Percentiles rank a stretch among this genome's conserved stretches.
phyloP scores from a whole-genome alignment of 2,329 filamentous ascomycete species.

The Didymella segeticola region DNA sequence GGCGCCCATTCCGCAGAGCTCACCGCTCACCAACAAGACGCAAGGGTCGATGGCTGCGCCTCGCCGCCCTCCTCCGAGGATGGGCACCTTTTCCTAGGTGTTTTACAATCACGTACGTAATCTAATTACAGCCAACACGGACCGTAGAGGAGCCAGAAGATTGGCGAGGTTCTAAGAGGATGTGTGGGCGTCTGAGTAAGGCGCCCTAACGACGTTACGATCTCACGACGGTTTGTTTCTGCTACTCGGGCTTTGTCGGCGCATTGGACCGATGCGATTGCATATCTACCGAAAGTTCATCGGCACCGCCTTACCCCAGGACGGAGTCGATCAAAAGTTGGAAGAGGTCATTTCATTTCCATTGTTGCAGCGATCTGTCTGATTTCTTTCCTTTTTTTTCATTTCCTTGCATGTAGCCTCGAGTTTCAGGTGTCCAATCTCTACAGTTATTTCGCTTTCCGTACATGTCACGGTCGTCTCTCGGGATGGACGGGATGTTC shows the following conservation, averaged over 20 bases:
- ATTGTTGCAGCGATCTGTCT: slow-evolving; percentile 6
- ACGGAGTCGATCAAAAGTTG: slow-evolving; percentile 30
- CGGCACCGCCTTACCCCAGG: slow-evolving; percentile 18
- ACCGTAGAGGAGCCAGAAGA: slow-evolving; percentile 12
- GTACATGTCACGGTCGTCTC: slow-evolving; percentile 20
- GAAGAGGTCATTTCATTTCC: slow-evolving; percentile 12
- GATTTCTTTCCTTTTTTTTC: not conserved
- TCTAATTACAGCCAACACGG: slow-evolving; percentile 6
- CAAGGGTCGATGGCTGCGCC: slow-evolving; percentile 37
- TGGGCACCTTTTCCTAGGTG: slow-evolving; percentile 45
- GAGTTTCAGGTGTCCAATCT: slow-evolving; percentile 15
- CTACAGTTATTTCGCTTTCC: slow-evolving; percentile 12
- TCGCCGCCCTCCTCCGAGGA: slow-evolving; percentile 38
- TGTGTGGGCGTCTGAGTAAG: slow-evolving; percentile 17
- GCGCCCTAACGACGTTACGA: slow-evolving; percentile 43
- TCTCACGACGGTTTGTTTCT: slow-evolving; percentile 42
- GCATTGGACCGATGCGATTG: slow-evolving; percentile 35
- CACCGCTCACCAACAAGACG: slow-evolving; percentile 40
- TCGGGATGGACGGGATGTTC: slow-evolving; percentile 11
- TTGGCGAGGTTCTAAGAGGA: slow-evolving; percentile 26
- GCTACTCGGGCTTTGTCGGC: slow-evolving; percentile 33
- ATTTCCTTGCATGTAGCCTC: slow-evolving; percentile 7
- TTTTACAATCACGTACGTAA: slow-evolving; percentile 2
- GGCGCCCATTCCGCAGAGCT: slow-evolving; percentile 29
- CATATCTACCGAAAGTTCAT: slow-evolving; percentile 37